phyloP scores from a whole-genome alignment of 106 monocot genomes.

The Platanthera zijinensis region DNA sequence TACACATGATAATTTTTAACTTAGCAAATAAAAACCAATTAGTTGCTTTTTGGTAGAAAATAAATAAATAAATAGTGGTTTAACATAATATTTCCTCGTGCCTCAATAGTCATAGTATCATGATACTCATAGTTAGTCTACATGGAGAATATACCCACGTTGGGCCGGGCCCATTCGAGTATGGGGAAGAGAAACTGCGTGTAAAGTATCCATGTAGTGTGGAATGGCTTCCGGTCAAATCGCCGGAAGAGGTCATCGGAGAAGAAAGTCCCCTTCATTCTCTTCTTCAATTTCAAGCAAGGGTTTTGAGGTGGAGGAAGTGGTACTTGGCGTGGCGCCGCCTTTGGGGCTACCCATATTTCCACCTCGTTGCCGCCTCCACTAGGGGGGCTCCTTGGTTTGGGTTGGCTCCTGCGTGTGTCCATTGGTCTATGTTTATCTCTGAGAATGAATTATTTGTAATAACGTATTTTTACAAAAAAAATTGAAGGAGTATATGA shows the following conservation, averaged over 20 bases:
- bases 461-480: too few relatives aligned
- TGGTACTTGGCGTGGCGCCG: constrained; percentile 18
- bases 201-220: constrained; percentile 34
- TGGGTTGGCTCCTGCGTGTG: not conserved
- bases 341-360: constrained; percentile 3
- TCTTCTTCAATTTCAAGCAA: constrained; percentile 39
- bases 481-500: not conserved
- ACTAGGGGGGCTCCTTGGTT: not conserved
- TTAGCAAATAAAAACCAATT: too few relatives aligned
- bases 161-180: constrained; percentile 28
- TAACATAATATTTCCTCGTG: too few relatives aligned
- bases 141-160: too few relatives aligned
- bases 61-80: too few relatives aligned
- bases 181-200: constrained; percentile 70
- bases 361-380: not conserved
- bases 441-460: too few relatives aligned
- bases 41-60: too few relatives aligned
- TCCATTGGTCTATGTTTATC: not conserved
- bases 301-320: constrained; percentile 39
- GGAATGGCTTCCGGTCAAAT: constrained; percentile 38
- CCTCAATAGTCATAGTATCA: too few relatives aligned
- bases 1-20: too few relatives aligned
- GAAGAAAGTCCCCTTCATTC: constrained; percentile 85
- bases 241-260: constrained; percentile 75
- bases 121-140: too few relatives aligned